phyloP scores from a whole-genome alignment of 345 rosid species.

The Lepidium aucheri region DNA sequence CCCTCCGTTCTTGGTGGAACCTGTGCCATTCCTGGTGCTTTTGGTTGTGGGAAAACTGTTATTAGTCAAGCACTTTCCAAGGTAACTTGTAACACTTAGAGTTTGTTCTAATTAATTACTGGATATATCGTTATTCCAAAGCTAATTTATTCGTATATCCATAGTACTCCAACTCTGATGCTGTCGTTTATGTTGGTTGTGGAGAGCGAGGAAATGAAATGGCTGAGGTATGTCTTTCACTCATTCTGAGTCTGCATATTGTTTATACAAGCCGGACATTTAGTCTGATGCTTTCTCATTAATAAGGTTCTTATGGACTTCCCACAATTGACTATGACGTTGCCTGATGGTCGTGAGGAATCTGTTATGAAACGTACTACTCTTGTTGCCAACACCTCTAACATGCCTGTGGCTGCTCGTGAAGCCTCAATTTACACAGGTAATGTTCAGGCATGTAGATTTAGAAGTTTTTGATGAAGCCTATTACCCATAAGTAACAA shows the following conservation, averaged over 20 bases:
- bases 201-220: conserved; percentile 99
- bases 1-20: conserved; percentile 99
- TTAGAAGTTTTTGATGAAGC: conserved; percentile 1
- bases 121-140: background rate
- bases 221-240: conserved; percentile 73
- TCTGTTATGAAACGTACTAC: conserved; percentile 99
- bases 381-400: conserved; percentile 98
- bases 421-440: conserved; percentile 99
- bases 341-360: conserved; percentile 99
- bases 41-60: conserved; percentile 99
- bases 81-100: conserved; percentile 34
- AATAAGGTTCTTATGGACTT: conserved; percentile 98
- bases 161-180: conserved; percentile 98
- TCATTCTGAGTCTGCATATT: conserved; percentile 4
- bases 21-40: conserved; percentile 99
- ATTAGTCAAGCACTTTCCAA: conserved; percentile 99
- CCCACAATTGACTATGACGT: conserved; percentile 99
- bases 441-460: conserved; percentile 20
- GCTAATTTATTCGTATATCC: conserved; percentile 14
- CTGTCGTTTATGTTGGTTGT: conserved; percentile 98
- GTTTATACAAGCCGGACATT: background rate
- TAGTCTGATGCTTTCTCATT: conserved; percentile 9
- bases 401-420: conserved; percentile 99
- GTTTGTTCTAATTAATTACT: conserved; percentile 1
- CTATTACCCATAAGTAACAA: background rate